phyloP scores from a whole-genome alignment of 345 rosid species.

The Limnanthes douglasii region DNA sequence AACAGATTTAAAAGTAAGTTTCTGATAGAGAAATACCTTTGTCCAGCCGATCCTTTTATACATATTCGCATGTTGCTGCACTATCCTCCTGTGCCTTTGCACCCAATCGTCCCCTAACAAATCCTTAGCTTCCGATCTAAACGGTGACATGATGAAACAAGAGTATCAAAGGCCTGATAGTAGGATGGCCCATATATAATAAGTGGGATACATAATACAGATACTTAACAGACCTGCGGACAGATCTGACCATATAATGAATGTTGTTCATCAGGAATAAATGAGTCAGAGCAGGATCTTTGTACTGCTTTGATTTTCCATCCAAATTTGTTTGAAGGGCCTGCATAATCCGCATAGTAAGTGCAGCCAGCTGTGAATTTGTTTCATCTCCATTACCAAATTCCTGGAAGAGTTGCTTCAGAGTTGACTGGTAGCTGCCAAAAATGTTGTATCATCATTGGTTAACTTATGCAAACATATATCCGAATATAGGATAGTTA shows the following conservation, averaged over 20 bases:
- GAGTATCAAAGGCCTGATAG: no score
- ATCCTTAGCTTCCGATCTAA: slow-evolving; percentile 98
- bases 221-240: slow-evolving; percentile 57
- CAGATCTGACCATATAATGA: slow-evolving; percentile 99
- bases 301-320: slow-evolving; percentile 92
- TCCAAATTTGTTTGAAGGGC: slow-evolving; percentile 98
- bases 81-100: slow-evolving; percentile 89
- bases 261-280: slow-evolving; percentile 95
- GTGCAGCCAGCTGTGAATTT: slow-evolving; percentile 61
- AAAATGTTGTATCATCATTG: no score
- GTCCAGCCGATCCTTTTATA: slow-evolving; percentile 92
- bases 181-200: no score
- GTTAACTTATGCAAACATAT: no score
- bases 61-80: slow-evolving; percentile 96
- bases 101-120: slow-evolving; percentile 99
- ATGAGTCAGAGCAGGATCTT: slow-evolving; percentile 79
- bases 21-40: slow-evolving; percentile 33
- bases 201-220: no score
- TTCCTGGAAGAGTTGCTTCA: slow-evolving; percentile 97
- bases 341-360: slow-evolving; percentile 94
- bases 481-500: no score
- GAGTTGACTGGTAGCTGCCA: slow-evolving; percentile 81
- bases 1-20: background rate
- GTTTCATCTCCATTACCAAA: slow-evolving; percentile 54
- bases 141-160: slow-evolving; percentile 7